Percentiles rank a stretch among this genome's conserved stretches.
Conservation (phyloP, 257 asterid genomes). For the Solanum chilense region DNA sequence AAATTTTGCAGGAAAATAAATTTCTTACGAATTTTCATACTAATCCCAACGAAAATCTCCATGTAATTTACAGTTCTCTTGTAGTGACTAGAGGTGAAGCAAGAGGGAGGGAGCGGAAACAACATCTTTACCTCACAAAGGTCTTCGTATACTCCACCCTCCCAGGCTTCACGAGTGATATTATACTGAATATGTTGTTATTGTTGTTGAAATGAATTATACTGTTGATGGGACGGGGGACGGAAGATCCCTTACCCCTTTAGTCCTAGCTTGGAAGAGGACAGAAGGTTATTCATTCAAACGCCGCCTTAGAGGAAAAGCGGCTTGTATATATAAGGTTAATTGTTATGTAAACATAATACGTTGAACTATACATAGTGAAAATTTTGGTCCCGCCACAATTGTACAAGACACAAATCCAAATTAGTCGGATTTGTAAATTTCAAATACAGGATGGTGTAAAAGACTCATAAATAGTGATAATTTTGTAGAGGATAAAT, state of each 20-base stretch:
- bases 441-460: not conserved
- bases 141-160: not conserved
- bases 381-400: not conserved
- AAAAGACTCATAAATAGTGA: not conserved
- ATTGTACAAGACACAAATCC: not conserved
- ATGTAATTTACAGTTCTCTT: no score
- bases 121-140: not conserved
- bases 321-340: not conserved
- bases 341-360: not conserved
- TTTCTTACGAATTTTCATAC: no score
- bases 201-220: not conserved
- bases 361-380: not conserved
- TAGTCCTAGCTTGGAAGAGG: not conserved
- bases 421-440: not conserved
- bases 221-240: not conserved
- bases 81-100: not conserved
- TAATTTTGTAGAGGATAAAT: constrained; percentile 10
- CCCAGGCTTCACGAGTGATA: not conserved
- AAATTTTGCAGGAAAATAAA: no score
- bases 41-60: no score
- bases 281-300: not conserved
- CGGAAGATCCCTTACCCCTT: not conserved
- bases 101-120: not conserved
- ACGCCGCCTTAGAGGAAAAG: not conserved
- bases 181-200: not conserved